Evolutionary conservation across 495 filamentous ascomycete species (phyloP).

Genomic region (Penicillium silybi): DNA sequence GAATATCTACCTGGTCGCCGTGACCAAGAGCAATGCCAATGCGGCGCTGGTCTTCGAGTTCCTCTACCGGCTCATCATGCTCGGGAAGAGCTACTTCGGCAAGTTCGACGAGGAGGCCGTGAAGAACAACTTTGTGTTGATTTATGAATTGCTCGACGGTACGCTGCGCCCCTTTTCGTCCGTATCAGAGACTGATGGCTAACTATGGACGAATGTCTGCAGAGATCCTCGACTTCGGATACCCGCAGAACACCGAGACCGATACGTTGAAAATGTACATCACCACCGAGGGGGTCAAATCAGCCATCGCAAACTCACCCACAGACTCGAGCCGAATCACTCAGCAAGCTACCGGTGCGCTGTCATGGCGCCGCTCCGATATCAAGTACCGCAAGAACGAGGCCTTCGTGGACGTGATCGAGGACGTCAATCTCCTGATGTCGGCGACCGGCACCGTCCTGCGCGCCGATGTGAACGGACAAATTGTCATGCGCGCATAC

Average conservation of each 20-base stretch:
- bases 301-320: slow-evolving; percentile 69
- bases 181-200: background rate
- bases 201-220: background rate
- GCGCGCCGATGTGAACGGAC: slow-evolving; percentile 93
- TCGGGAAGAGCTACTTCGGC: slow-evolving; percentile 95
- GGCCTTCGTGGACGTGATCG: slow-evolving; percentile 98
- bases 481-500: slow-evolving; percentile 99
- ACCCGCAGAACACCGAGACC: slow-evolving; percentile 98
- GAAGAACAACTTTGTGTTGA: slow-evolving; percentile 98
- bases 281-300: slow-evolving; percentile 98
- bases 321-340: slow-evolving; percentile 91
- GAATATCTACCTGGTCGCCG: slow-evolving; percentile 96
- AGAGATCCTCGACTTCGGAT: slow-evolving; percentile 99
- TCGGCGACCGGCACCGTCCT: slow-evolving; percentile 92
- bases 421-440: slow-evolving; percentile 99
- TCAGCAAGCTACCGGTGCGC: slow-evolving; percentile 96
- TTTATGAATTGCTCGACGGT: slow-evolving; percentile 98
- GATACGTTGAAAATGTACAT: slow-evolving; percentile 99
- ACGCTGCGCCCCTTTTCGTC: slow-evolving; percentile 13
- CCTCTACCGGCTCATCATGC: slow-evolving; percentile 81
- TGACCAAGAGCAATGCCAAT: slow-evolving; percentile 99
- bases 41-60: slow-evolving; percentile 98
- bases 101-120: slow-evolving; percentile 99
- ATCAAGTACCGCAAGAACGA: slow-evolving; percentile 99
- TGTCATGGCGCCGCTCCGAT: slow-evolving; percentile 94